Conservation (phyloP, 805 yeast species). For the Saccharomycopsis amapae region DNA sequence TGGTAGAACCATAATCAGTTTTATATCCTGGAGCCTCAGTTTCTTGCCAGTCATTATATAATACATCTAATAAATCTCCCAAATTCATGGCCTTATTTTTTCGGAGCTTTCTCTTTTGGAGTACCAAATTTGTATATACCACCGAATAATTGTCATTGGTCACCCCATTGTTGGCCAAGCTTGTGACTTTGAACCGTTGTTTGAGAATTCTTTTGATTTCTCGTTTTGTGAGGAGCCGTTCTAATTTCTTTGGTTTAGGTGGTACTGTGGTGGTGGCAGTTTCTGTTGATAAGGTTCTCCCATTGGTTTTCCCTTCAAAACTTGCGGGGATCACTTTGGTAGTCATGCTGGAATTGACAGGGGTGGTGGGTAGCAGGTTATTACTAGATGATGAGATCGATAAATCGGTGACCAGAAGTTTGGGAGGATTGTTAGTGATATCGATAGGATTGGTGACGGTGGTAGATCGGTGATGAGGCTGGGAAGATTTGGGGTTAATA, state of each 20-base stretch:
- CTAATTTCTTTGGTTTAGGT: conserved; percentile 15
- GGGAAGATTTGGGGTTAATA: conserved; percentile 14
- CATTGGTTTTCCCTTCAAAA: no score
- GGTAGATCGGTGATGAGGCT: background rate
- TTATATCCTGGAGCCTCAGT: background rate
- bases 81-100: conserved; percentile 54
- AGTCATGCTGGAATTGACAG: background rate
- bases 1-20: background rate
- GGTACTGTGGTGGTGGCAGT: background rate
- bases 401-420: background rate
- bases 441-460: background rate
- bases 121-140: conserved; percentile 63
- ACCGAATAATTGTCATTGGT: conserved; percentile 47
- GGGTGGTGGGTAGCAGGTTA: conserved; percentile 5
- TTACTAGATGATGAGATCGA: conserved; percentile 1
- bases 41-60: conserved; percentile 30
- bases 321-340: background rate
- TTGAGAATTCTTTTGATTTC: conserved; percentile 12
- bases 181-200: conserved; percentile 6
- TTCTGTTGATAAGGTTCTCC: background rate
- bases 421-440: background rate
- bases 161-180: conserved; percentile 25
- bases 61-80: conserved; percentile 41
- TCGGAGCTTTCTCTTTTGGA: conserved; percentile 60
- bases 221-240: conserved; percentile 24